Evolutionary conservation across 2,329 filamentous ascomycete genomes (phyloP).

Genomic region (Penicillium capsulatum): DNA sequence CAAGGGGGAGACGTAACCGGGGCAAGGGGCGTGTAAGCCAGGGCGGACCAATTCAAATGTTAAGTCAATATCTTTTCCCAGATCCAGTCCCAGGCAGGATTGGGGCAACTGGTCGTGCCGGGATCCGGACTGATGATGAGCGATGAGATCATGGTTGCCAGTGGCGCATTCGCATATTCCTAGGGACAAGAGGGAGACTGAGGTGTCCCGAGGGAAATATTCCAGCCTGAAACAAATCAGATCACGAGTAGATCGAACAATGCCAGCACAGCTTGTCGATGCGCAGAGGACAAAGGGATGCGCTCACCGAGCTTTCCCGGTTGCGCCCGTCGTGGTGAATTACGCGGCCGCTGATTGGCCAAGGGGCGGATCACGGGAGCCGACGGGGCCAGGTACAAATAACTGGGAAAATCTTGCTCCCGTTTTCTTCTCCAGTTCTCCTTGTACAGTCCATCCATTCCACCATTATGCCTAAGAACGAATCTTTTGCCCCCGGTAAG

Average conservation of each 20-base stretch:
- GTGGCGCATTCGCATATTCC: no score
- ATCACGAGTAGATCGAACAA: neutral
- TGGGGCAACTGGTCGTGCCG: neutral
- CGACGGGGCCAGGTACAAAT: constrained; percentile 36
- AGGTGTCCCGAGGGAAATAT: no score
- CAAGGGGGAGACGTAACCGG: constrained; percentile 1
- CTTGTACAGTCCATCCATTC: constrained; percentile 8
- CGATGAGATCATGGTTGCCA: constrained; percentile 18
- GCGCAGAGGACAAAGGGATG: constrained; percentile 1
- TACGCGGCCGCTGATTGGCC: constrained; percentile 35
- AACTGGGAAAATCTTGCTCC: constrained; percentile 33
- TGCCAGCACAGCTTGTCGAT: neutral
- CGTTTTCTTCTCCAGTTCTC: constrained; percentile 17
- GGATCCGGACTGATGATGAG: constrained; percentile 11
- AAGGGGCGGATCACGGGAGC: constrained; percentile 32
- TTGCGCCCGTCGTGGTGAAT: constrained; percentile 36
- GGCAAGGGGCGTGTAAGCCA: constrained; percentile 2
- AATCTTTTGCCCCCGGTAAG: constrained; percentile 28
- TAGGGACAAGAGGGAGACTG: no score
- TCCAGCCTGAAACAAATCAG: no score
- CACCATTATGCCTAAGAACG: constrained; percentile 24
- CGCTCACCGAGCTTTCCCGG: constrained; percentile 25
- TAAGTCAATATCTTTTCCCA: no score
- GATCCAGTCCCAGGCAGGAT: neutral
- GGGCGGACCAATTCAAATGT: no score